Conservation (phyloP, 2,329 filamentous ascomycete species). For the Passalora sequoiae region DNA sequence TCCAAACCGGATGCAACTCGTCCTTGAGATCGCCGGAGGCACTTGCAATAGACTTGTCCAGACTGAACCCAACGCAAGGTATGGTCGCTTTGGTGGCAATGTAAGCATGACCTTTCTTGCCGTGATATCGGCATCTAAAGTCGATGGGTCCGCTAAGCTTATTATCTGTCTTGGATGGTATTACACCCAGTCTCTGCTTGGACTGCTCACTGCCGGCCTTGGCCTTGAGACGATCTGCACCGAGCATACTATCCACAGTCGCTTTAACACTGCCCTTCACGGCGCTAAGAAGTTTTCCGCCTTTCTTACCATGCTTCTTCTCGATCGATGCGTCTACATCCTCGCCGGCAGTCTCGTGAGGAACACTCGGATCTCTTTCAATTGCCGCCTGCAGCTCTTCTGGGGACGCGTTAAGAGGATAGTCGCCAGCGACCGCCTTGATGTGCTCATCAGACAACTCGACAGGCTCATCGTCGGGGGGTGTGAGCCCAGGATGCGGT, state of each 20-base stretch:
- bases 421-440: slow-evolving; percentile 48
- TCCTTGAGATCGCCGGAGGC: slow-evolving; percentile 46
- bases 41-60: slow-evolving; percentile 46
- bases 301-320: slow-evolving; percentile 45
- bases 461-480: slow-evolving; percentile 48
- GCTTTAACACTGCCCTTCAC: slow-evolving; percentile 67
- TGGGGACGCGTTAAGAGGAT: slow-evolving; percentile 56
- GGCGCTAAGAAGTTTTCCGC: slow-evolving; percentile 54
- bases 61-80: slow-evolving; percentile 63
- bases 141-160: slow-evolving; percentile 61
- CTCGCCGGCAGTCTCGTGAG: slow-evolving; percentile 48
- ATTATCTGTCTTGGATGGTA: slow-evolving; percentile 46
- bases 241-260: slow-evolving; percentile 65
- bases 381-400: slow-evolving; percentile 63
- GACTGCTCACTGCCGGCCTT: slow-evolving; percentile 57
- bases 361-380: slow-evolving; percentile 41
- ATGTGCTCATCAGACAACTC: slow-evolving; percentile 49
- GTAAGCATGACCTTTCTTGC: slow-evolving; percentile 67
- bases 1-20: slow-evolving; percentile 59
- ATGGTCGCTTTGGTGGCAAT: slow-evolving; percentile 63
- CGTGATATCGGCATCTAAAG: slow-evolving; percentile 67
- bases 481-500: slow-evolving; percentile 39
- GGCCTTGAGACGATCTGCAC: slow-evolving; percentile 66
- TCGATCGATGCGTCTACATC: slow-evolving; percentile 49
- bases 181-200: slow-evolving; percentile 65